These are phyloP conservation scores for Erythrobasidium hasegawianum DNA, from an alignment of 1,284 basidiomycete species.

Conservation along the genomic window DNA sequence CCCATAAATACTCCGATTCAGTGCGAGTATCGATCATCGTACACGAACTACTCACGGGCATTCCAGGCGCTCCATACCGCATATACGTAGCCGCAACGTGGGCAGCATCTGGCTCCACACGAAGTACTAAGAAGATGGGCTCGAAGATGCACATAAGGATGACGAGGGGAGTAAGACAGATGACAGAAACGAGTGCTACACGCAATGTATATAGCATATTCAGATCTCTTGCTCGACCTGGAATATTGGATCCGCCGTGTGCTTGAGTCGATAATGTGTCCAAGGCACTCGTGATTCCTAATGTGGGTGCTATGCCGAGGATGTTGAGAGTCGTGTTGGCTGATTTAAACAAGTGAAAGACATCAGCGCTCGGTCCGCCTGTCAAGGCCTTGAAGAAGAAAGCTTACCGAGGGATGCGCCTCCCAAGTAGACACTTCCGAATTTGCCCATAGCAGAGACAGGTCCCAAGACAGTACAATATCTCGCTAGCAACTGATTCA, in stretches of 20 bases:
- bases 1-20: too few relatives aligned
- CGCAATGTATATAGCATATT: slow-evolving; percentile 23
- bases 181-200: not conserved
- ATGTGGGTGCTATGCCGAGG: slow-evolving; percentile 5
- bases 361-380: not conserved
- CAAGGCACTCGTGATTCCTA: slow-evolving; percentile 9
- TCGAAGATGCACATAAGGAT: slow-evolving; percentile 19
- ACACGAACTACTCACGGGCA: slow-evolving; percentile 14
- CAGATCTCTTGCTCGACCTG: slow-evolving; percentile 12
- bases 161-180: not conserved
- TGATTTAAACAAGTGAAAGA: not conserved
- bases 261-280: slow-evolving; percentile 29
- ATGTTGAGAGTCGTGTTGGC: slow-evolving; percentile 27
- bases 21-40: too few relatives aligned
- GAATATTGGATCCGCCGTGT: slow-evolving; percentile 11
- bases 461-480: slow-evolving; percentile 23
- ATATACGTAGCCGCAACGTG: slow-evolving; percentile 16
- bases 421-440: slow-evolving; percentile 13
- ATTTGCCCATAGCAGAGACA: slow-evolving; percentile 17
- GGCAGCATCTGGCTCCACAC: slow-evolving; percentile 20
- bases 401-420: slow-evolving; percentile 19
- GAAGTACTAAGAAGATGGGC: slow-evolving; percentile 22
- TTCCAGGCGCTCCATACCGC: slow-evolving; percentile 7
- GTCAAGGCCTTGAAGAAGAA: not conserved
- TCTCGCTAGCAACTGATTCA: slow-evolving; percentile 12